Evolutionary conservation across 208 protist species (phyloP), one percentile per base, ranked within the genome.

Genomic region (Crithidia sp.): DNA sequence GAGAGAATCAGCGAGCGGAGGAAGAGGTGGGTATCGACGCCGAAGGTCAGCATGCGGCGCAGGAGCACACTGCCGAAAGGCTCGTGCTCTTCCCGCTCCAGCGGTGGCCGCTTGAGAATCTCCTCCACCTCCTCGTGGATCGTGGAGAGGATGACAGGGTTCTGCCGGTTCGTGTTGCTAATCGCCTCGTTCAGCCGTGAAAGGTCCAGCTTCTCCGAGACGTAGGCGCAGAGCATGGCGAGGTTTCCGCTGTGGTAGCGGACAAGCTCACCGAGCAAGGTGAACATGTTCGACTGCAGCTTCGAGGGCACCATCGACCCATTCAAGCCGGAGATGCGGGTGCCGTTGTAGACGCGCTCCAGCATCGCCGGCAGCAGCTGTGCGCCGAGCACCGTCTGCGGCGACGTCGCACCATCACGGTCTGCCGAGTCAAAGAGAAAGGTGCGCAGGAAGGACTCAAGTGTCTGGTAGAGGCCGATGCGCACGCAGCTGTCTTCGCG

Each of bases 311-410:
- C 59, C 67, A 96, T 75, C 9, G 88, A 93, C 37, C 67, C 78
- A 65, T 71, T 82, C 43, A 94, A 58, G 8, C 83, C 82, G 6
- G 88, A 82, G 19, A 92, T 68, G 37, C 81, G 81, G 0, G 88
- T 93, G 16, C 83, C 90, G 69, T 96, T 96, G 84, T 94, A 96
- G 60, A 96, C 60, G 52, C 86, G 88, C 61, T 87, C 79, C 49
- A 95, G 74, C 41, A 94, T 68, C 50, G 75, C 79, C 0, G 59
- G 63, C 68, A 94, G 71, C 37, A 94, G 84, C 39, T 79, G n/a
- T 10, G 79, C 41, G 5, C 77, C 86, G 10, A 95, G 56, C 10
- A 65, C 36, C 16, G 74, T 84, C 63, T 91, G 82, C 39, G 84
- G 82, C 13, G 67, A 72, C n/a, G 62, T 28, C 39, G 72, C 19